Evolutionary conservation across 1,284 basidiomycete genomes (phyloP), one percentile per base, ranked within the genome.

Genomic region (Leccinum olivaceoglutinosum): DNA sequence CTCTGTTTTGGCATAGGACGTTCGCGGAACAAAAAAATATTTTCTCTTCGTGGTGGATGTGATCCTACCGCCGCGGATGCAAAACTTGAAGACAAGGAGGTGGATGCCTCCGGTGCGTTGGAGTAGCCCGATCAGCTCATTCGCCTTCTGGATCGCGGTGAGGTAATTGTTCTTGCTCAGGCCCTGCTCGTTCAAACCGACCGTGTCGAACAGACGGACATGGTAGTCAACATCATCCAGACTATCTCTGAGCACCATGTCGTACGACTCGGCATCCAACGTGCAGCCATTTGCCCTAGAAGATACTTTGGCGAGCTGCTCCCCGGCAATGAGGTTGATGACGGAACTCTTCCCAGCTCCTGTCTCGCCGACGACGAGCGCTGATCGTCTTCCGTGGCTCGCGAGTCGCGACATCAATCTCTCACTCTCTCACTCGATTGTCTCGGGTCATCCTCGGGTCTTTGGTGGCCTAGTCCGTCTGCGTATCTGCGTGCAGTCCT

Each of bases 311-410:
- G 71, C 72, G 5, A 72, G 55, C 2, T 16, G 9, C n/a, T 63
- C 39, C 10, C 66, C 67, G 21, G 69, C 65, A 18, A 71, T 65
- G 44, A 73, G 65, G 51, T 71, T 71, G 58, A 71, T 60, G 9
- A 70, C 62, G 8, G 71, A 71, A 58, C 70, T 73, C 51, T 72
- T 71, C n/a, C 67, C 71, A 5, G 55, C 62, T 2, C 71, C 71
- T 14, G 69, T 64, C 58, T 71, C 70, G 2, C 72, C 70, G 9
- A 72, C 72, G 21, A 72, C 41, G 10, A 72, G 65, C 29, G 21
- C 21, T 21, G 29, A 29, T 29, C 29, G 29, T 29, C 29, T 29
- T 29, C 29, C 5, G 29, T 29, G 29, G 29, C 29, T 21, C 21
- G 21, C 21, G 21, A 21, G 21, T 29, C 29, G 29, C 29, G 29